Evolutionary conservation across 305 asterid species (phyloP).

Genomic region (Salvia sclarea): DNA sequence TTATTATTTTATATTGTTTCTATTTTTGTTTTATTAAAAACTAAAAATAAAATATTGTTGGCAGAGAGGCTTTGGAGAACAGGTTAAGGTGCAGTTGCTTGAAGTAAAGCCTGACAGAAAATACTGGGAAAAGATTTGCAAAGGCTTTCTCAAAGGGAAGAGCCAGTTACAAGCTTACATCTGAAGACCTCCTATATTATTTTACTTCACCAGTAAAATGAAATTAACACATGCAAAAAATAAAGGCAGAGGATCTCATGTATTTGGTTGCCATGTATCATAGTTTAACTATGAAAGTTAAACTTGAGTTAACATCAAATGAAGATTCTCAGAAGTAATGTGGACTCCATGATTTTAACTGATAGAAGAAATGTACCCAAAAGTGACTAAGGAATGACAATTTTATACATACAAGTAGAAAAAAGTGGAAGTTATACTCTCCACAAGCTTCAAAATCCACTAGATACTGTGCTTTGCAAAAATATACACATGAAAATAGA

Average conservation of each 20-base stretch:
- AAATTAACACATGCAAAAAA: background rate
- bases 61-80: slow-evolving; percentile 55
- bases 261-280: too few relatives aligned
- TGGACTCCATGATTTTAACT: too few relatives aligned
- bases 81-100: slow-evolving; percentile 42
- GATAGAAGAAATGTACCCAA: too few relatives aligned
- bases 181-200: background rate
- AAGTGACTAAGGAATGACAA: too few relatives aligned
- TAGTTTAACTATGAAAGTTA: background rate
- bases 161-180: slow-evolving; percentile 11
- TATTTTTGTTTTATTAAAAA: too few relatives aligned
- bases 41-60: too few relatives aligned
- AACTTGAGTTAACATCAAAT: too few relatives aligned
- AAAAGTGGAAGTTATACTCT: background rate
- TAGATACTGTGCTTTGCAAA: background rate
- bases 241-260: background rate
- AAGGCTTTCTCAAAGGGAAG: slow-evolving; percentile 53
- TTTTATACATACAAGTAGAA: too few relatives aligned
- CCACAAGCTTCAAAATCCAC: background rate
- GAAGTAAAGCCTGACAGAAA: slow-evolving; percentile 56
- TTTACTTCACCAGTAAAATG: background rate
- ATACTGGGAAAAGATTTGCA: slow-evolving; percentile 56
- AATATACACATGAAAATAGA: background rate
- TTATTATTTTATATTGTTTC: background rate
- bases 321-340: too few relatives aligned